These are phyloP conservation scores for Gentiana dahurica DNA, from an alignment of 257 asterid genomes.

Conservation along the genomic window DNA sequence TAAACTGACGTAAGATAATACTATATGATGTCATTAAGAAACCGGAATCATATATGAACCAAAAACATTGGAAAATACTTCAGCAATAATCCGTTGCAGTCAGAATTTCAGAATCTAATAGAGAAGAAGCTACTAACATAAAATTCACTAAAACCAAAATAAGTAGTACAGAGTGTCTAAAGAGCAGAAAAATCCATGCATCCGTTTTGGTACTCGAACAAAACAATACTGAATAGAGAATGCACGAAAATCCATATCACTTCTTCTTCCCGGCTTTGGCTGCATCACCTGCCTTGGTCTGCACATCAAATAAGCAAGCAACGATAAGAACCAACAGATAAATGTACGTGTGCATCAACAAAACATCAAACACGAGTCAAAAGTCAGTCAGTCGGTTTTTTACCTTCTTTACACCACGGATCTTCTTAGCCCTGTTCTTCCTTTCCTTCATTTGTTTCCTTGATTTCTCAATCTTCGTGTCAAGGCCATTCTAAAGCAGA, in stretches of 20 bases:
- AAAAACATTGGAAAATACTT: no score
- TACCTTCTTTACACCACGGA: constrained; percentile 95
- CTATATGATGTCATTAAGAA: no score
- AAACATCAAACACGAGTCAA: not conserved
- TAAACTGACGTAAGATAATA: no score
- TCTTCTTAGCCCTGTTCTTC: constrained; percentile 76
- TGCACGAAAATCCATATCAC: constrained; percentile 14
- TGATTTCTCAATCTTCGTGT: constrained; percentile 79
- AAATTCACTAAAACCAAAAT: no score
- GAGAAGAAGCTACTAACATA: no score
- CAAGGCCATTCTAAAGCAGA: constrained; percentile 66
- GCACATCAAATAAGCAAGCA: constrained; percentile 9
- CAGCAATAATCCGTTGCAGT: no score
- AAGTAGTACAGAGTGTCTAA: no score
- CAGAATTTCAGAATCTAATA: no score
- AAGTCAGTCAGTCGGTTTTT: not conserved
- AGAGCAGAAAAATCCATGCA: no score
- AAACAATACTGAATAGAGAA: no score
- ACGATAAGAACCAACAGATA: not conserved
- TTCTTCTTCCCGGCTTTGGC: constrained; percentile 83
- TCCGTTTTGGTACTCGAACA: no score
- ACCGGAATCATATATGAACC: no score
- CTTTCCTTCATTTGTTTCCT: constrained; percentile 88
- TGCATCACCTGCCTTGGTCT: constrained; percentile 85
- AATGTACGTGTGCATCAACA: not conserved